Evolutionary conservation across 78 protist genomes (phyloP).

Genomic region (Dictyostelium purpureum): DNA sequence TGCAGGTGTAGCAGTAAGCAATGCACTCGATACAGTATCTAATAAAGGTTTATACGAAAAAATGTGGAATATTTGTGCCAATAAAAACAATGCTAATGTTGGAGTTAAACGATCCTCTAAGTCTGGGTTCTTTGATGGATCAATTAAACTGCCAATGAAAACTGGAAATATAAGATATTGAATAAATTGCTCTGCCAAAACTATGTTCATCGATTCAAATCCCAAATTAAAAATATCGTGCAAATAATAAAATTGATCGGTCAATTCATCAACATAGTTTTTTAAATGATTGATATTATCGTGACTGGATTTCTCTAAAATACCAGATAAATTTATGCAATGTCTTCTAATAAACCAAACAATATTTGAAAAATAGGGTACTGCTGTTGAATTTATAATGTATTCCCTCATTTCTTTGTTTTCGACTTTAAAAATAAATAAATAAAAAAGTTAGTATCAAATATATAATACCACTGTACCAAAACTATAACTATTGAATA

Average conservation of each 20-base stretch:
- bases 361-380: conserved; percentile 90
- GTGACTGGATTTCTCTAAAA: conserved; percentile 56
- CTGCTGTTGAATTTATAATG: conserved; percentile 78
- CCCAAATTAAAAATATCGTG: conserved; percentile 83
- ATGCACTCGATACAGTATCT: conserved; percentile 66
- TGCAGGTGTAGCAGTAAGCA: conserved; percentile 42
- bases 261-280: conserved; percentile 61
- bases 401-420: conserved; percentile 74
- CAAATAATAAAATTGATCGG: conserved; percentile 79
- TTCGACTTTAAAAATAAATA: conserved; percentile 46
- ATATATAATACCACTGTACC: background rate
- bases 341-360: conserved; percentile 85
- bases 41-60: conserved; percentile 68
- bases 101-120: conserved; percentile 71
- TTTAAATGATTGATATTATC: conserved; percentile 20
- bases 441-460: background rate
- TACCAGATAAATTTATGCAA: conserved; percentile 30
- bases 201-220: conserved; percentile 69
- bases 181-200: conserved; percentile 77
- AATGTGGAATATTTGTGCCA: conserved; percentile 77
- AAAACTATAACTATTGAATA: background rate
- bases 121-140: background rate
- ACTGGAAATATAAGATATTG: conserved; percentile 75
- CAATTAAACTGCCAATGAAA: conserved; percentile 71
- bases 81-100: conserved; percentile 72